Conservation (phyloP, 805 yeast species). For the Suhomyces emberorum region DNA sequence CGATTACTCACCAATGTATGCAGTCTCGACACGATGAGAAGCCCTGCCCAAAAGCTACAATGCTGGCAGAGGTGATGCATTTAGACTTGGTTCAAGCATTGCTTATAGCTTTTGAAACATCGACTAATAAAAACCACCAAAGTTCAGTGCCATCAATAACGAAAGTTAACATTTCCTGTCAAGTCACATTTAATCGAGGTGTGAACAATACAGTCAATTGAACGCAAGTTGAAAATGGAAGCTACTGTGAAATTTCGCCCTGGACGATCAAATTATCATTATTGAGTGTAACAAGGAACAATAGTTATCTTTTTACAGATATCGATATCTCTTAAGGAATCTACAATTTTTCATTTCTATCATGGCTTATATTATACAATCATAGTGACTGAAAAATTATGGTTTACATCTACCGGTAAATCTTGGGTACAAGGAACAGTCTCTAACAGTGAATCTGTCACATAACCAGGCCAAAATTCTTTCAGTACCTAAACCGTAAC, state of each 20-base stretch:
- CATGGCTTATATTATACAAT: neutral
- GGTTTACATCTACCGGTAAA: conserved; percentile 98
- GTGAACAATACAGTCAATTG: too few relatives aligned
- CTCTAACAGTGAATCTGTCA: conserved; percentile 96
- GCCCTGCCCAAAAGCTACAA: too few relatives aligned
- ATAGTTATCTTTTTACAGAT: neutral
- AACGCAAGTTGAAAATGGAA: too few relatives aligned
- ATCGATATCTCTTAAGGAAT: neutral
- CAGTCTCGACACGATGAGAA: too few relatives aligned
- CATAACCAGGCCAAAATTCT: conserved; percentile 98
- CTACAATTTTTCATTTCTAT: neutral
- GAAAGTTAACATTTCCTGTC: too few relatives aligned
- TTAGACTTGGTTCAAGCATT: neutral
- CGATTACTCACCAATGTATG: too few relatives aligned
- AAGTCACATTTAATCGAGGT: too few relatives aligned
- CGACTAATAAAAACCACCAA: neutral
- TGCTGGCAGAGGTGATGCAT: neutral
- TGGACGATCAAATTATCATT: too few relatives aligned
- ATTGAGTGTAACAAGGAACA: too few relatives aligned
- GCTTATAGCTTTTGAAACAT: neutral
- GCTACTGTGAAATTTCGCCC: too few relatives aligned
- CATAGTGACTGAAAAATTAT: conserved; percentile 23
- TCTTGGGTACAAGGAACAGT: conserved; percentile 96
- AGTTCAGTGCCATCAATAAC: neutral
- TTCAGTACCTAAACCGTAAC: conserved; percentile 98